Conservation (phyloP, 1,284 basidiomycete species). For the Heterobasidion parviporum region DNA sequence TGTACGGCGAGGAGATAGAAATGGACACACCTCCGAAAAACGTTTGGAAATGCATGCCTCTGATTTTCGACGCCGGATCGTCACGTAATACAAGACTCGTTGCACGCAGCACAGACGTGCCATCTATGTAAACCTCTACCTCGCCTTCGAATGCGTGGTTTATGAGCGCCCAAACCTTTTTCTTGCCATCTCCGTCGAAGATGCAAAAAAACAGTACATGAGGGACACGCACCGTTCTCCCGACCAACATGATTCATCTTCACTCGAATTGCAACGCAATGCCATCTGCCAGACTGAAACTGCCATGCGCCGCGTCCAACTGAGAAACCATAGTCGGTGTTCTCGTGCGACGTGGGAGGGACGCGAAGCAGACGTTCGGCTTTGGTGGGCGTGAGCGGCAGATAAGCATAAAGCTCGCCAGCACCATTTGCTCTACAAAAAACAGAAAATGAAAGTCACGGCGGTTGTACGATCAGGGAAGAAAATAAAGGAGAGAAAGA, state of each 20-base stretch:
- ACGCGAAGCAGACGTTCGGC: constrained; percentile 32
- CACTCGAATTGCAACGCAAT: constrained; percentile 50
- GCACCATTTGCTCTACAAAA: constrained; percentile 28
- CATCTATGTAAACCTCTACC: constrained; percentile 49
- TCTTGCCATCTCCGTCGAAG: neutral
- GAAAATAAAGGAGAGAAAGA: neutral
- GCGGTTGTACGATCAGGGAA: neutral
- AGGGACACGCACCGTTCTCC: constrained; percentile 30
- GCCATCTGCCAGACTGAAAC: constrained; percentile 44
- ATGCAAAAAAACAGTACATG: neutral
- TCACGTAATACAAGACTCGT: constrained; percentile 36
- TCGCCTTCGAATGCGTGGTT: constrained; percentile 30
- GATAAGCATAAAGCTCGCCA: constrained; percentile 54
- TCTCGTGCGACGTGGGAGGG: constrained; percentile 40
- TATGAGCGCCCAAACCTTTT: neutral
- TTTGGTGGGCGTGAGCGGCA: constrained; percentile 39
- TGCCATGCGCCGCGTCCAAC: constrained; percentile 48
- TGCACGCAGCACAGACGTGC: constrained; percentile 37
- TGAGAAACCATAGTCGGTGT: constrained; percentile 52
- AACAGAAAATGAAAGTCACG: neutral
- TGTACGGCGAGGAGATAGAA: neutral
- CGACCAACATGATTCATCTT: constrained; percentile 47
- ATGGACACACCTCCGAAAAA: constrained; percentile 58
- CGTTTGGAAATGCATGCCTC: constrained; percentile 62
- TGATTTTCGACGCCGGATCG: constrained; percentile 32